These are phyloP conservation scores for Deuterostichococcus epilithicus DNA, from an alignment of 139 green algal genomes.

Conservation along the genomic window DNA sequence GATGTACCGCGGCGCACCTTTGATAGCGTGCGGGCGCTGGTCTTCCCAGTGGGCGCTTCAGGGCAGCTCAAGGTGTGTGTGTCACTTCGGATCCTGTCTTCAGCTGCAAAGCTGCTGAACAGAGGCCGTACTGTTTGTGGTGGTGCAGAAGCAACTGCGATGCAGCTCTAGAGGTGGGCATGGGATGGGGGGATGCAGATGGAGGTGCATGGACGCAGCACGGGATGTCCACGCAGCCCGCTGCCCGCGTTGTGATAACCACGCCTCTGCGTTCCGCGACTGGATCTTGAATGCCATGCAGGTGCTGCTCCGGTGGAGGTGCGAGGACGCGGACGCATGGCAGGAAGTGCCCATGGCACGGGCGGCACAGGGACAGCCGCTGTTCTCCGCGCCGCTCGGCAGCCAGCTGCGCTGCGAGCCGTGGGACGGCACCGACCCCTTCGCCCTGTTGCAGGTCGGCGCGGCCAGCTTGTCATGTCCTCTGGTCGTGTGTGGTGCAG, in stretches of 20 bases:
- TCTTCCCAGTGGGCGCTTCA: constrained; percentile 14
- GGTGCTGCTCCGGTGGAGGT: constrained; percentile 1
- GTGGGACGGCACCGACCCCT: background rate
- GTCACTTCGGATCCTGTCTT: background rate
- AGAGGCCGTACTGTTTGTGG: background rate
- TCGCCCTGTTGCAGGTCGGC: background rate
- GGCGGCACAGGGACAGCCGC: background rate
- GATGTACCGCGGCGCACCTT: too few species aligned
- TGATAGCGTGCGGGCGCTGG: constrained; percentile 22
- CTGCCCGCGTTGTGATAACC: background rate
- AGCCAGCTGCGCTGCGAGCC: background rate
- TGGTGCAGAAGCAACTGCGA: background rate
- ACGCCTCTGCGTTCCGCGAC: background rate
- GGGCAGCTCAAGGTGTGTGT: background rate
- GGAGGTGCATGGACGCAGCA: too few species aligned
- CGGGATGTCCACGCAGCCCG: too few species aligned
- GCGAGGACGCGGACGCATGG: background rate
- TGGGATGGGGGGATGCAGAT: background rate
- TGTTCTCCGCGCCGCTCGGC: background rate
- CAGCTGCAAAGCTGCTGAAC: background rate
- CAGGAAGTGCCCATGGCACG: background rate
- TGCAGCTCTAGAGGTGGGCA: background rate
- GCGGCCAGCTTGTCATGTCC: background rate
- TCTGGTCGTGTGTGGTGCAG: too few species aligned
- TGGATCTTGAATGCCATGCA: background rate